Evolutionary conservation across 2,329 filamentous ascomycete genomes (phyloP).

Genomic region (Lasiodiplodia hormozganensis): DNA sequence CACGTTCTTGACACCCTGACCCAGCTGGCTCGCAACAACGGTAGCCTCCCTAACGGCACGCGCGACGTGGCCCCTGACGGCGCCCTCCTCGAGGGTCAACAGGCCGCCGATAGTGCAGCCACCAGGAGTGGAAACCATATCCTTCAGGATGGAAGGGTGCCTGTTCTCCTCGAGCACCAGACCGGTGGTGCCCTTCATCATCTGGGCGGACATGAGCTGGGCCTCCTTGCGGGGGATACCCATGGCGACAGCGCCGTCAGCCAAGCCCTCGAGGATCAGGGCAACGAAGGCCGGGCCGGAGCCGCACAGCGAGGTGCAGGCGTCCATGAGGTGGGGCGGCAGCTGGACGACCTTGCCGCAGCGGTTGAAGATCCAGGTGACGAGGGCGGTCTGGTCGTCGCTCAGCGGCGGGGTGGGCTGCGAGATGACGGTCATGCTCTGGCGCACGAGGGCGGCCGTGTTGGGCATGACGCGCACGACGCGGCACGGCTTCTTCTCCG

Average conservation of each 20-base stretch:
- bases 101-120: slow-evolving; percentile 80
- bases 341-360: slow-evolving; percentile 76
- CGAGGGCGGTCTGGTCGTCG: slow-evolving; percentile 60
- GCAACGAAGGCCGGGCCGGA: slow-evolving; percentile 79
- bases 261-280: slow-evolving; percentile 75
- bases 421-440: slow-evolving; percentile 81
- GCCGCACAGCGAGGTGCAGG: slow-evolving; percentile 74
- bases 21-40: slow-evolving; percentile 71
- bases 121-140: slow-evolving; percentile 79
- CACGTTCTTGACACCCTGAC: slow-evolving; percentile 59
- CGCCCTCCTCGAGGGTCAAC: slow-evolving; percentile 75
- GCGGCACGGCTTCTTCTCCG: slow-evolving; percentile 60
- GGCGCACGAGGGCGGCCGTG: slow-evolving; percentile 77
- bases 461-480: slow-evolving; percentile 86
- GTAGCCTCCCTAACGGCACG: slow-evolving; percentile 75
- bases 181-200: slow-evolving; percentile 75
- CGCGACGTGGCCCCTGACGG: slow-evolving; percentile 70
- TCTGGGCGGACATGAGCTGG: slow-evolving; percentile 78
- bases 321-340: slow-evolving; percentile 73
- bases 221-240: slow-evolving; percentile 76
- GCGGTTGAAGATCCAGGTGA: slow-evolving; percentile 78
- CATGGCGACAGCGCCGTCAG: slow-evolving; percentile 81
- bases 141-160: slow-evolving; percentile 75
- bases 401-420: slow-evolving; percentile 66
- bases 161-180: slow-evolving; percentile 72